Conservation (phyloP, 129 eudicot species). For the Artemisia tridentata region DNA sequence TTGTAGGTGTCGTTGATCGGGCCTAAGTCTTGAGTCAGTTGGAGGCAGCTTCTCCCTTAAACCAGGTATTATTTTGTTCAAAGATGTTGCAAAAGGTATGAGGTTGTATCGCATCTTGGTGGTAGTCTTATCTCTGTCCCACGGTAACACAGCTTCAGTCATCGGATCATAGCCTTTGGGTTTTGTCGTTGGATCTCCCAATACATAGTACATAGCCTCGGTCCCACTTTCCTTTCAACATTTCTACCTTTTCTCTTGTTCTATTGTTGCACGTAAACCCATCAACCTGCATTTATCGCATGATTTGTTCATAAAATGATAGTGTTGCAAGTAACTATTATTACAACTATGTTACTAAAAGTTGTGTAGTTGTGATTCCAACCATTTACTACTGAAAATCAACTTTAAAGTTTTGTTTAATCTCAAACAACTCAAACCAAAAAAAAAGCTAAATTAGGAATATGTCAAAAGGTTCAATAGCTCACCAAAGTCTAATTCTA, state of each 20-base stretch:
- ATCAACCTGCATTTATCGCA: slow-evolving; percentile 52
- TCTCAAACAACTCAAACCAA: background rate
- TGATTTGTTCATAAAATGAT: no score
- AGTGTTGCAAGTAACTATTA: no score
- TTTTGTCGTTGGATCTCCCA: no score
- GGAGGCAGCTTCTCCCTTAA: slow-evolving; percentile 75
- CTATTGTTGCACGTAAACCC: slow-evolving; percentile 86
- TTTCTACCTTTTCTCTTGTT: slow-evolving; percentile 97
- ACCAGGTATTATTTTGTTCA: slow-evolving; percentile 78
- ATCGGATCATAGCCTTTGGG: slow-evolving; percentile 98
- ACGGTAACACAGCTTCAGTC: slow-evolving; percentile 84
- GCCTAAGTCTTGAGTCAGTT: slow-evolving; percentile 91
- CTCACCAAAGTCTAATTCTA: no score
- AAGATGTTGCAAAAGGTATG: slow-evolving; percentile 89
- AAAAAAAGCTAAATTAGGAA: background rate
- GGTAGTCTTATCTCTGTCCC: slow-evolving; percentile 84
- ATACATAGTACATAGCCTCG: slow-evolving; percentile 93
- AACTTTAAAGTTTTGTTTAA: background rate
- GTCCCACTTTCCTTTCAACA: slow-evolving; percentile 93
- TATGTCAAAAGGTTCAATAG: no score
- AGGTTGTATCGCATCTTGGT: slow-evolving; percentile 83
- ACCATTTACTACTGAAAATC: no score
- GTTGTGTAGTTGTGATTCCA: no score
- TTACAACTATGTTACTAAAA: background rate
- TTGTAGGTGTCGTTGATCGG: slow-evolving; percentile 90